Evolutionary conservation across 257 asterid genomes (phyloP).

Genomic region (Oldenlandia corymbosa): DNA sequence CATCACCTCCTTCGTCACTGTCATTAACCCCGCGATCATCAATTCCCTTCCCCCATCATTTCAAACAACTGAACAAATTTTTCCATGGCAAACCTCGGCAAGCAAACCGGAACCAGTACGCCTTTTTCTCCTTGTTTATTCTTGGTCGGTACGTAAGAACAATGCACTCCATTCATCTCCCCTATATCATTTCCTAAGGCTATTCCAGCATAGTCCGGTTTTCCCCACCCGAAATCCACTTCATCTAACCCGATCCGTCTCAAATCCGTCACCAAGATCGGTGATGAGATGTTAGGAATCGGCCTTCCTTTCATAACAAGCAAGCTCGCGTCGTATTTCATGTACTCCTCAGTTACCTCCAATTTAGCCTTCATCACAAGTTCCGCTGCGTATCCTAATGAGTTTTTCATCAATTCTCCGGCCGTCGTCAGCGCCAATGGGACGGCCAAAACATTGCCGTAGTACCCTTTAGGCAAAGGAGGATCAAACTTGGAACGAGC

Average conservation of each 20-base stretch:
- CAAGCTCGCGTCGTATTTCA: conserved; percentile 28
- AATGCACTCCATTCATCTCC: conserved; percentile 36
- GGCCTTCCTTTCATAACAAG: conserved; percentile 35
- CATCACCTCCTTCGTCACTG: no score
- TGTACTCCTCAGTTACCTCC: conserved; percentile 24
- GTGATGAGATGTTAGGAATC: conserved; percentile 21
- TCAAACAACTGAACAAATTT: conserved; percentile 38
- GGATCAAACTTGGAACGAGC: conserved; percentile 20
- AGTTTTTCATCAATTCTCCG: conserved; percentile 14
- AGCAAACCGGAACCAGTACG: conserved; percentile 44
- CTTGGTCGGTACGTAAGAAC: conserved; percentile 36
- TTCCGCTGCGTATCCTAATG: conserved; percentile 24
- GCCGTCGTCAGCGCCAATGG: conserved; percentile 30
- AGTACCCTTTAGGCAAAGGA: conserved; percentile 24
- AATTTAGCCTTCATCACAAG: conserved; percentile 23
- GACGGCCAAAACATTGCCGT: conserved; percentile 29
- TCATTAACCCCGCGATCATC: no score
- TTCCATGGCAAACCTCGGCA: conserved; percentile 47
- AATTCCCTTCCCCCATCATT: no score
- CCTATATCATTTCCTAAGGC: conserved; percentile 53
- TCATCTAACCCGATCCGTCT: conserved; percentile 36
- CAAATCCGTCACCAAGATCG: conserved; percentile 39
- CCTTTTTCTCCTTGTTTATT: conserved; percentile 52
- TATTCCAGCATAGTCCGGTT: conserved; percentile 44
- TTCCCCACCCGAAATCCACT: no score